These are phyloP conservation scores for Hypoxylon sp. DNA, from an alignment of 2,329 filamentous ascomycete species.

Conservation along the genomic window DNA sequence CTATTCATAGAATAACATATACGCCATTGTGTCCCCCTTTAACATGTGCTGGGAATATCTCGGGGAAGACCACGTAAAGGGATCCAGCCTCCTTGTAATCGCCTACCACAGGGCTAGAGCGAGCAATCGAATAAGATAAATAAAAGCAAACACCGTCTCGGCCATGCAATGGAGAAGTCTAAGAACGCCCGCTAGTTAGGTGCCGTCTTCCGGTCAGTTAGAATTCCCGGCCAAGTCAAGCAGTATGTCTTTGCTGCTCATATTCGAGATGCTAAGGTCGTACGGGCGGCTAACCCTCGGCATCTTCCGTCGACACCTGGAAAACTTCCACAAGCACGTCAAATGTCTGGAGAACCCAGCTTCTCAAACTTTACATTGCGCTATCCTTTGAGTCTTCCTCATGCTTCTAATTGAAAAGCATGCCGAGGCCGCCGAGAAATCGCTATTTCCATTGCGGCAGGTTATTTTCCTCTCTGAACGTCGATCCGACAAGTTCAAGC, in stretches of 20 bases:
- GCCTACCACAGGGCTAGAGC: conserved; percentile 51
- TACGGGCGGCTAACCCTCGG: conserved; percentile 36
- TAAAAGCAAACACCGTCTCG: conserved; percentile 62
- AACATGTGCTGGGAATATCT: conserved; percentile 47
- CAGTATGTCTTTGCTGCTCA: conserved; percentile 38
- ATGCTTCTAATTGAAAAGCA: conserved; percentile 42
- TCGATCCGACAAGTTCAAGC: conserved; percentile 44
- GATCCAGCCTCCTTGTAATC: conserved; percentile 50
- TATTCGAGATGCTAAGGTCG: conserved; percentile 42
- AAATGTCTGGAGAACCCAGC: conserved; percentile 42
- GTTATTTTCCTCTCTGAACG: conserved; percentile 24
- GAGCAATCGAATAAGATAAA: conserved; percentile 55
- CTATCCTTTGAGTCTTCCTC: conserved; percentile 43
- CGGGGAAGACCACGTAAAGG: conserved; percentile 46
- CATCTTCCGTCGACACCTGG: conserved; percentile 40
- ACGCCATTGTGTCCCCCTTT: conserved; percentile 46
- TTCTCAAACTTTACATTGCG: conserved; percentile 40
- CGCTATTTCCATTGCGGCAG: conserved; percentile 29
- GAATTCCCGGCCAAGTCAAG: conserved; percentile 41
- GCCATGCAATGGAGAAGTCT: conserved; percentile 65
- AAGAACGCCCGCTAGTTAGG: conserved; percentile 51
- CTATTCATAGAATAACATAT: conserved; percentile 50
- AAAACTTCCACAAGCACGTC: conserved; percentile 42
- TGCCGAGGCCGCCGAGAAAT: conserved; percentile 42
- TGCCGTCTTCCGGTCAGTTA: conserved; percentile 46